Evolutionary conservation across 1,284 basidiomycete genomes (phyloP), one percentile per base, ranked within the genome.

Genomic region (Sphagnurus paluster): DNA sequence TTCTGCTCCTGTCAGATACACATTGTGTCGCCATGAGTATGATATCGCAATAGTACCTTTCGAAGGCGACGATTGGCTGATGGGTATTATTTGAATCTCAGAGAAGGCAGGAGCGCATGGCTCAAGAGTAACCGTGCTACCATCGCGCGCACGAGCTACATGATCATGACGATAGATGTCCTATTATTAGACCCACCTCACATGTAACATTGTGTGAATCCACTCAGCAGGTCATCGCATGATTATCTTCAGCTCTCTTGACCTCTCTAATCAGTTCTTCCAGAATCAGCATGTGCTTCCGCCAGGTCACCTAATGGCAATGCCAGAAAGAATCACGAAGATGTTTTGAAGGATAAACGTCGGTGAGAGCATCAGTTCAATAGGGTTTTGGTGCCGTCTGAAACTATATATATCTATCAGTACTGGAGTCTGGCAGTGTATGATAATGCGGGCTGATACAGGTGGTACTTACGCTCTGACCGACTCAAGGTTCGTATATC

Each of bases 101-200:
- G 29, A 44, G 44, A 46, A 49, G 44, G 39, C 24, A 39, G 42
- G 20, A 49, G 28, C 44, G 47, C 47, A 32, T 49, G 50, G 39
- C 19, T 30, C 19, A 23, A 26, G 42, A 16, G 17, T 14, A 5
- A n/a, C 8, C 30, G 14, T 7, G 17, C 17, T 4, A 11, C 24
- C 42, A 23, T 42, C 40, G 40, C 30, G 17, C 40, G 16, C 17
- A 17, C 42, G 28, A 24, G 26, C 39, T 39, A 25, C 21, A n/a
- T 39, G 14, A 42, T 17, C 35, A 29, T 20, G 14, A 14, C 16
- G 21, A 11, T n/a, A 37, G n/a, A 26, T 6, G 24, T 39, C 5
- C 41, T 44, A 53, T 42, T 30, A 46, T 43, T 44, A 42, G 48
- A 42, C 16, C 24, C 16, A 30, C 25, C 39, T 52, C 50, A 44